Conservation (phyloP, 1,284 basidiomycete species). For the Moesziomyces parantarcticus region DNA sequence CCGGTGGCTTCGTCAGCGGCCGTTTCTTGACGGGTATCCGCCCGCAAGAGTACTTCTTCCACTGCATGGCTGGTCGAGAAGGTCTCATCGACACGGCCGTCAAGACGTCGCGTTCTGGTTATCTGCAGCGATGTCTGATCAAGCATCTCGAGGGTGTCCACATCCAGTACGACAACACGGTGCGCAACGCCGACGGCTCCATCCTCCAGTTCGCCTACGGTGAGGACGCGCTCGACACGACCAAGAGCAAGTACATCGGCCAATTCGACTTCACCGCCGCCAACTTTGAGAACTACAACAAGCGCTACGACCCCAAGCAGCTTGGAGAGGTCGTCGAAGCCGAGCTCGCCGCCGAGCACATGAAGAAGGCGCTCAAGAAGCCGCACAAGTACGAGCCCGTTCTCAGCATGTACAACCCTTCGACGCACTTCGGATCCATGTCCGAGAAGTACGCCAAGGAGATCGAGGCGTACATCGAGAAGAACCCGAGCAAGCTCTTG, state of each 20-base stretch:
- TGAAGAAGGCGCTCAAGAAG: slow-evolving; percentile 90
- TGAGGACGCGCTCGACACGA: slow-evolving; percentile 95
- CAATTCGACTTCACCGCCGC: slow-evolving; percentile 93
- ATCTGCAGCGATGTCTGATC: slow-evolving; percentile 96
- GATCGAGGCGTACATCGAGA: slow-evolving; percentile 82
- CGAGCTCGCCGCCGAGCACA: slow-evolving; percentile 78
- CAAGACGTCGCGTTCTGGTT: slow-evolving; percentile 98
- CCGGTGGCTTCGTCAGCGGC: slow-evolving; percentile 99
- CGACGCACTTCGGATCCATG: slow-evolving; percentile 84
- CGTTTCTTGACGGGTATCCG: slow-evolving; percentile 98
- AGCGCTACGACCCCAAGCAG: slow-evolving; percentile 75
- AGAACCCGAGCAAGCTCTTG: slow-evolving; percentile 81
- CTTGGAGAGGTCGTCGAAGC: slow-evolving; percentile 76
- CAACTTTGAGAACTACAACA: slow-evolving; percentile 84
- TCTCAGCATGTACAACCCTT: slow-evolving; percentile 82
- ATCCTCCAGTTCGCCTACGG: slow-evolving; percentile 98
- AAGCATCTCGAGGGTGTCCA: slow-evolving; percentile 97
- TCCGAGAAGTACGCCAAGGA: slow-evolving; percentile 91
- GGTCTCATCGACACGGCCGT: slow-evolving; percentile 99
- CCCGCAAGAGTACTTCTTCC: slow-evolving; percentile 99
- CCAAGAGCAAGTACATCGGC: slow-evolving; percentile 75
- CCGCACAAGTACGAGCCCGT: slow-evolving; percentile 81
- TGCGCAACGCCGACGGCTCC: slow-evolving; percentile 91
- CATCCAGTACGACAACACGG: slow-evolving; percentile 97
- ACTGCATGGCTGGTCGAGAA: slow-evolving; percentile 99